Evolutionary conservation across 2,329 filamentous ascomycete genomes (phyloP).

Genomic region (Aspergillus thermomutatus): DNA sequence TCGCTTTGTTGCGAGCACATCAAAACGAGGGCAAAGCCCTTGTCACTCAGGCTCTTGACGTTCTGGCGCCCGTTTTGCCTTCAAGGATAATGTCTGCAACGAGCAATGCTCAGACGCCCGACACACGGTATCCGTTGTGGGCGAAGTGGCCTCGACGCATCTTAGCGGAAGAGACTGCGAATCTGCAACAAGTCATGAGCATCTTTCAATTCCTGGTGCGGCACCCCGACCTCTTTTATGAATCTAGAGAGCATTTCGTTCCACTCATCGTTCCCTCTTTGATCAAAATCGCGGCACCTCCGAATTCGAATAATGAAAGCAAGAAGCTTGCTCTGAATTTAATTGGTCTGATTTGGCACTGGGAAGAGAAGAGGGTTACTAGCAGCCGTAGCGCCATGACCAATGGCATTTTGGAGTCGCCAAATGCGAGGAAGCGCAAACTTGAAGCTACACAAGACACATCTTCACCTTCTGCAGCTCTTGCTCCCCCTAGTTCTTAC

Average conservation of each 20-base stretch:
- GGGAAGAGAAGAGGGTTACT: slow-evolving; percentile 81
- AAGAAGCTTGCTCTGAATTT: slow-evolving; percentile 88
- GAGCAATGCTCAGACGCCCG: slow-evolving; percentile 55
- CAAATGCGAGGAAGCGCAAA: slow-evolving; percentile 70
- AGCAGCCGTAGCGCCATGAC: slow-evolving; percentile 37
- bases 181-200: slow-evolving; percentile 90
- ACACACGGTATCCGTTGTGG: slow-evolving; percentile 77
- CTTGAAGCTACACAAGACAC: slow-evolving; percentile 61
- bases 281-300: slow-evolving; percentile 75
- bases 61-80: slow-evolving; percentile 90
- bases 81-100: slow-evolving; percentile 62
- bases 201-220: slow-evolving; percentile 96
- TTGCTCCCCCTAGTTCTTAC: slow-evolving; percentile 38
- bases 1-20: slow-evolving; percentile 84
- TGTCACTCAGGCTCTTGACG: slow-evolving; percentile 89
- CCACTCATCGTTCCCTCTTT: slow-evolving; percentile 84
- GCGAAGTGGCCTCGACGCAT: slow-evolving; percentile 87
- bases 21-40: slow-evolving; percentile 90
- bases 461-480: slow-evolving; percentile 54
- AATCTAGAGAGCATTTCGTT: slow-evolving; percentile 87
- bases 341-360: slow-evolving; percentile 85
- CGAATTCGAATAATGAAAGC: slow-evolving; percentile 82
- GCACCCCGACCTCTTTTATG: slow-evolving; percentile 91
- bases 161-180: slow-evolving; percentile 88
- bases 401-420: slow-evolving; percentile 60